Base-by-base conservation (phyloP, 2,329 filamentous ascomycete species). In the Diaporthe nobilis region DNA sequence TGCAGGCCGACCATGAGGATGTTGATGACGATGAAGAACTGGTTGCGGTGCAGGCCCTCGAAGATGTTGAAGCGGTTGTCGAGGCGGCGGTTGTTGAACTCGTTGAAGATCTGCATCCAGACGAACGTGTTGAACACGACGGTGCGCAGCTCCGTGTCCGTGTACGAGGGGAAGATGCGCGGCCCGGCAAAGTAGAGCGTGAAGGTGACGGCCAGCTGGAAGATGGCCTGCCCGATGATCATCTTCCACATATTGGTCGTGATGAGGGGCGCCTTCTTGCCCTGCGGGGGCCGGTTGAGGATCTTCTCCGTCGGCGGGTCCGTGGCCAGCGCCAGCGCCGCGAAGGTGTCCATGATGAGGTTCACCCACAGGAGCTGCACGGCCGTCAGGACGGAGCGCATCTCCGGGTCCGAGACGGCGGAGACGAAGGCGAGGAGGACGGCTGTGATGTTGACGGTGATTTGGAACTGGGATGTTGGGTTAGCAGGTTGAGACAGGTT, bases 51-150 rank as follows among this genome's bases (percentile, higher is more conserved):
- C 4, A 92, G 81, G 12, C 90, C 90, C 79, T 91, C 88, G 71
- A 92, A 88, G 55, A 92, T 88, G 78, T 92, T 92, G 83, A 92
- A 87, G 76, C 88, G 87, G 82, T 92, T 92, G 79, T 92, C 91
- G 0, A 92, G 85, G 53, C 90, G 90, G 42, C 91, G 88, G 80
- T 90, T 91, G 83, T 93, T 93, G 84, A 92, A 89, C 82, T 92
- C 88, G 82, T 93, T 93, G 85, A 93, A 94, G 77, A 94, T 92
- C 80, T 94, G 92, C 87, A 94, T 91, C 91, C 92, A 94, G 3
- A 94, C 92, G 79, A 92, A 94, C 0, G 89, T 91, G 82, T 94
- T 94, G 85, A 94, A 94, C 63, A 94, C 89, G 75, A 93, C 86
- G 0, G 91, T 92, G 77, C 87, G 83, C 31, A 83, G 82, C 58